Evolutionary conservation across 768 basidiomycete genomes (phyloP), one percentile per base, ranked within the genome.

Genomic region (Collybiopsis luxurians): DNA sequence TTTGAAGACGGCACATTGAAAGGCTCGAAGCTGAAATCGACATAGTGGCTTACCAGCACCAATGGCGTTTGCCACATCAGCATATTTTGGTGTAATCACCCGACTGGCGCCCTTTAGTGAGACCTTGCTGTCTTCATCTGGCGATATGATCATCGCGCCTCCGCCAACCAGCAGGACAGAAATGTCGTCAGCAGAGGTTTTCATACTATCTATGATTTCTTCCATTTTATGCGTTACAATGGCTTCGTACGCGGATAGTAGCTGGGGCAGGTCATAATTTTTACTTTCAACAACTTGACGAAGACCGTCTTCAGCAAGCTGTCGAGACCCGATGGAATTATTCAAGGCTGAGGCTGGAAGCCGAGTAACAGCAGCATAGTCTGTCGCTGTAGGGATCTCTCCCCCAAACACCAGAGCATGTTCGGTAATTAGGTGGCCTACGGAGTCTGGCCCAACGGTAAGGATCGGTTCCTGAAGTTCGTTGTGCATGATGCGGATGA

Each of bases 161-260:
- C 84, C 84, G 34, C 83, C 84, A 38, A 84, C 83, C 10, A 85
- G 75, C 39, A 82, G 75, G 10, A 84, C 77, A 17, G 81, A 76
- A 34, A 79, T 68, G 61, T 81, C 76, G 21, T 73, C 71, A 3
- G 76, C 74, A 24, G 75, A 75, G 5, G 83, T 85, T 72, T 85
- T 85, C 81, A 84, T 83, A 34, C 64, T 64, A 63, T 84, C 84
- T 5, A 84, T 67, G 17, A 75, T 73, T 13, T 71, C 68, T 63
- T 85, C 82, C 10, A 85, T 61, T 68, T 79, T 73, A 53, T 57
- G 63, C 63, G 75, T 78, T 62, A 84, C 78, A 26, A 66, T 69
- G 30, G 66, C 70, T 46, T 71, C 68, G 7, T 78, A 78, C 4
- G 67, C 69, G 28, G 71, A 61, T 27, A 77, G 57, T 42, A 55